Conservation (phyloP, 1,139 yeast species). For the Lodderomyces oxycetoniae region DNA sequence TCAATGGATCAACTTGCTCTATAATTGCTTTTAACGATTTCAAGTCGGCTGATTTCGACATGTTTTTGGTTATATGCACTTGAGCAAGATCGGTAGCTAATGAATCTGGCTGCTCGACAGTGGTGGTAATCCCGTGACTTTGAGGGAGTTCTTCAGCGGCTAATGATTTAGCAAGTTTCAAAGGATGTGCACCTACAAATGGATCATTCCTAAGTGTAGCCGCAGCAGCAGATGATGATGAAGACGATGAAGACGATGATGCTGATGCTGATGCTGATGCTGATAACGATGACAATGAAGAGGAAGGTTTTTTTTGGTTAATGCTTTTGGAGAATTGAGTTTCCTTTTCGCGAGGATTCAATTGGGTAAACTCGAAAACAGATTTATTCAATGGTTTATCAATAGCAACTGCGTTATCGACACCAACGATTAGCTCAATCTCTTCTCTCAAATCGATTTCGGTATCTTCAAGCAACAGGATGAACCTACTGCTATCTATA, state of each 20-base stretch:
- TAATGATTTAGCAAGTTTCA: no score
- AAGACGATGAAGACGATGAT: background rate
- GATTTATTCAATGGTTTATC: slow-evolving; percentile 15
- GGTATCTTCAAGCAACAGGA: slow-evolving; percentile 23
- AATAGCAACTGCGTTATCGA: slow-evolving; percentile 22
- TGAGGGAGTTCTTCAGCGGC: no score
- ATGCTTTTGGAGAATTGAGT: background rate
- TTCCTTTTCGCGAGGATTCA: slow-evolving; percentile 11
- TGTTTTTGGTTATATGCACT: slow-evolving; percentile 23
- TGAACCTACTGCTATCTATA: slow-evolving; percentile 28
- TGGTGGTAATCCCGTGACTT: no score
- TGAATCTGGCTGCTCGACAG: background rate
- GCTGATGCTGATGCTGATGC: slow-evolving; percentile 1
- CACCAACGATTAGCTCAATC: slow-evolving; percentile 30
- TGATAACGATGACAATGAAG: background rate
- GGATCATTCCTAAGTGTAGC: no score
- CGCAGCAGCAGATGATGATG: no score
- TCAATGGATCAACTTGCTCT: slow-evolving; percentile 42
- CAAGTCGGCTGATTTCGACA: background rate
- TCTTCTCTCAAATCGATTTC: slow-evolving; percentile 29
- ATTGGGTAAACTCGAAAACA: slow-evolving; percentile 28
- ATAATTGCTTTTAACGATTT: slow-evolving; percentile 28
- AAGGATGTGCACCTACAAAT: no score
- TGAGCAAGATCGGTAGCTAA: slow-evolving; percentile 37
- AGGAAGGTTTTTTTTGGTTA: background rate